phyloP scores from a whole-genome alignment of 441 rosid genomes.

The Raphanus hybrid region DNA sequence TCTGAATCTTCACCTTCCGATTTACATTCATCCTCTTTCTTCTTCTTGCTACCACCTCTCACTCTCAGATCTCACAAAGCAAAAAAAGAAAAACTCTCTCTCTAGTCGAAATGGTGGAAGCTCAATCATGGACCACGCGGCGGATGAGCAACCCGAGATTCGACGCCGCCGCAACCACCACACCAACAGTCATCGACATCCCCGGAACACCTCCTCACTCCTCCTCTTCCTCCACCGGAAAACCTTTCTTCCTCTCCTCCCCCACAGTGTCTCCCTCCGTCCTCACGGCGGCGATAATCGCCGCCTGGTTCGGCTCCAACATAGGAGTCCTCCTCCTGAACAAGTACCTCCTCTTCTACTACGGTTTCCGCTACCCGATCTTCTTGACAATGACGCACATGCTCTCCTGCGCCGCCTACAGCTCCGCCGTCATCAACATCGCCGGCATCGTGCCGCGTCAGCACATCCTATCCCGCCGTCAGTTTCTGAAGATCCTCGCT shows the following conservation, averaged over 20 bases:
- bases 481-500: too few relatives aligned
- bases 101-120: slow-evolving; percentile 72
- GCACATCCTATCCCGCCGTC: too few relatives aligned
- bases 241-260: slow-evolving; percentile 44
- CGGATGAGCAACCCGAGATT: slow-evolving; percentile 95
- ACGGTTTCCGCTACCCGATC: slow-evolving; percentile 89
- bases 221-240: slow-evolving; percentile 49
- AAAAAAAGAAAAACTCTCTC: slow-evolving; percentile 11
- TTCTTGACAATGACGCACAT: slow-evolving; percentile 91
- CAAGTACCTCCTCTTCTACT: slow-evolving; percentile 88
- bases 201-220: slow-evolving; percentile 78
- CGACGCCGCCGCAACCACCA: slow-evolving; percentile 50
- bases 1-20: too few relatives aligned
- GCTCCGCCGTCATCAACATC: too few relatives aligned
- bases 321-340: slow-evolving; percentile 91
- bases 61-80: neutral
- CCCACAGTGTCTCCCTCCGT: slow-evolving; percentile 62
- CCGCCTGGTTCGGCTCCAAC: slow-evolving; percentile 91
- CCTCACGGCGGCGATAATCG: slow-evolving; percentile 75
- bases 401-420: slow-evolving; percentile 70
- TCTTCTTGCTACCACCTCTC: neutral
- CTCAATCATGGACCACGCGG: slow-evolving; percentile 96
- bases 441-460: too few relatives aligned
- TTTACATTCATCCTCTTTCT: too few relatives aligned
- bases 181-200: slow-evolving; percentile 66